Evolutionary conservation across 1,284 basidiomycete species (phyloP).

Genomic region (Tremellales sp.): DNA sequence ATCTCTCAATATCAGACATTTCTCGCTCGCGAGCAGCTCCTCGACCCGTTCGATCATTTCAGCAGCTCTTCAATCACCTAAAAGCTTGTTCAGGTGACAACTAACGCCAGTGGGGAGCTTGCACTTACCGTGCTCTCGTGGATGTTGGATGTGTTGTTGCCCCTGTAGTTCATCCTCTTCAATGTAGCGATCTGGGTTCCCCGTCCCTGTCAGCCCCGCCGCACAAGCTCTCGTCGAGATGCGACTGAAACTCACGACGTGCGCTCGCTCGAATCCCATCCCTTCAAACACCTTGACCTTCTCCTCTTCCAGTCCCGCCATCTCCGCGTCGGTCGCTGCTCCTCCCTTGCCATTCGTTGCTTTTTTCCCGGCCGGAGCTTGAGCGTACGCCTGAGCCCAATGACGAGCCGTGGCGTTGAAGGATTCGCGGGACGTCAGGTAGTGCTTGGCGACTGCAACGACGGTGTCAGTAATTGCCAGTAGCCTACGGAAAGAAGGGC

Average conservation of each 20-base stretch:
- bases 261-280: slow-evolving; percentile 50
- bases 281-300: slow-evolving; percentile 52
- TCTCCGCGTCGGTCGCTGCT: slow-evolving; percentile 39
- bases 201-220: neutral
- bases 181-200: slow-evolving; percentile 70
- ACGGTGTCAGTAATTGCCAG: neutral
- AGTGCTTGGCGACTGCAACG: slow-evolving; percentile 80
- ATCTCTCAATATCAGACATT: no score
- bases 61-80: slow-evolving; percentile 47
- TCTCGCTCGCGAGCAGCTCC: neutral
- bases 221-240: neutral
- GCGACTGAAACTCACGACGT: slow-evolving; percentile 40
- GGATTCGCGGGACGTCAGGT: slow-evolving; percentile 75
- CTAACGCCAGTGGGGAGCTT: neutral
- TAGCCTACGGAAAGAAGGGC: slow-evolving; percentile 3
- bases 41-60: slow-evolving; percentile 18
- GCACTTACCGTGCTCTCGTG: slow-evolving; percentile 41
- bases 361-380: slow-evolving; percentile 54
- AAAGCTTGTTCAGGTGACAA: neutral
- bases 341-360: slow-evolving; percentile 14
- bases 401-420: slow-evolving; percentile 92
- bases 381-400: slow-evolving; percentile 89
- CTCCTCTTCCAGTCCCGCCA: slow-evolving; percentile 51
- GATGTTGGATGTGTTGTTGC: slow-evolving; percentile 46
- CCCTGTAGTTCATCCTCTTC: slow-evolving; percentile 86